phyloP scores from a whole-genome alignment of 495 filamentous ascomycete species.

The Lophium mytilinum region DNA sequence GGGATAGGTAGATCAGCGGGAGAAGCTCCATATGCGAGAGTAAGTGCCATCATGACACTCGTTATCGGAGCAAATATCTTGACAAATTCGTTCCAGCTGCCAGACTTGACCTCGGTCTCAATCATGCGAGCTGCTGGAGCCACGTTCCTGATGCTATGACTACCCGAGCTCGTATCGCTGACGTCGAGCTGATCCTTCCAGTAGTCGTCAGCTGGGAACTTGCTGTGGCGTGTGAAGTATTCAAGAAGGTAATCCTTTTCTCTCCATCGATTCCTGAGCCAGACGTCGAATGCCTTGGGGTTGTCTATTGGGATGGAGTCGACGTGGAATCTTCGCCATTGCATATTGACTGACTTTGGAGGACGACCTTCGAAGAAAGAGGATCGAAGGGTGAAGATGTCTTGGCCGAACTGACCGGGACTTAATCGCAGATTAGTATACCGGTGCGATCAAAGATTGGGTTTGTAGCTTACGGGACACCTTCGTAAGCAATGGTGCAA shows the following conservation, averaged over 20 bases:
- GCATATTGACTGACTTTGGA: constrained; percentile 39
- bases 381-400: constrained; percentile 36
- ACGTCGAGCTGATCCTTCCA: constrained; percentile 26
- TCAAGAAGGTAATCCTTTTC: constrained; percentile 40
- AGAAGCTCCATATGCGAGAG: constrained; percentile 26
- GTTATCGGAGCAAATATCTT: constrained; percentile 37
- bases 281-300: constrained; percentile 32
- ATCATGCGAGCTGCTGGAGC: constrained; percentile 15
- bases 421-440: not conserved
- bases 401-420: constrained; percentile 33
- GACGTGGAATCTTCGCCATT: constrained; percentile 35
- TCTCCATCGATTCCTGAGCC: constrained; percentile 36
- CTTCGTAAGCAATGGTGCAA: constrained; percentile 39
- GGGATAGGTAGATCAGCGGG: constrained; percentile 17
- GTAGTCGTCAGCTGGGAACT: constrained; percentile 32
- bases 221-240: constrained; percentile 27
- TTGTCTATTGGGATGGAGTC: constrained; percentile 33
- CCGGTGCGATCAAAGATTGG: not conserved
- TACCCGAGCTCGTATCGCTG: constrained; percentile 4
- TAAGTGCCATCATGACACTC: constrained; percentile 26
- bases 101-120: constrained; percentile 34
- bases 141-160: constrained; percentile 17
- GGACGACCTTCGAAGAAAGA: constrained; percentile 38
- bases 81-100: constrained; percentile 35
- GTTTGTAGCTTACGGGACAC: constrained; percentile 27